Conservation (phyloP, 805 yeast species). For the Wickerhamiella cacticola region DNA sequence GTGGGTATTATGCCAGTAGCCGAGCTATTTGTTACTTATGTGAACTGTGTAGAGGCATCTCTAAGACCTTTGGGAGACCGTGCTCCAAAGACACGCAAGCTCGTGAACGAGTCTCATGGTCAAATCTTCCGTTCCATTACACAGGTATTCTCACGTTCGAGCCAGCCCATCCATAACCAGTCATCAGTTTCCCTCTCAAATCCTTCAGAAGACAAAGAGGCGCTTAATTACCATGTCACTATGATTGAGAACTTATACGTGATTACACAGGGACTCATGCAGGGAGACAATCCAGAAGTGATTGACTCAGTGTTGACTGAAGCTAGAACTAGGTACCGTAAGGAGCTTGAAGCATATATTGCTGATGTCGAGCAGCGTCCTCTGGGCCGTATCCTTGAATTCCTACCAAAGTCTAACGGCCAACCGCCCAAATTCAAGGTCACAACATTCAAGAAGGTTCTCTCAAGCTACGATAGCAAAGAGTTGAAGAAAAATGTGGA, state of each 20-base stretch:
- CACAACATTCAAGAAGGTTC: slow-evolving; percentile 41
- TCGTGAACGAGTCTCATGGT: slow-evolving; percentile 16
- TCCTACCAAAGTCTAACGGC: slow-evolving; percentile 46
- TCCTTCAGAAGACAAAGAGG: slow-evolving; percentile 27
- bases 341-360: slow-evolving; percentile 36
- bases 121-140: slow-evolving; percentile 22
- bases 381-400: slow-evolving; percentile 56
- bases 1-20: slow-evolving; percentile 37
- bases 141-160: slow-evolving; percentile 20
- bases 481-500: slow-evolving; percentile 46
- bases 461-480: slow-evolving; percentile 43
- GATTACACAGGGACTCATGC: slow-evolving; percentile 30
- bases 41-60: slow-evolving; percentile 16
- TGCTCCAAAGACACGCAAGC: slow-evolving; percentile 15
- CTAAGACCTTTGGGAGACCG: not conserved
- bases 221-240: slow-evolving; percentile 35
- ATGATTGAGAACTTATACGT: slow-evolving; percentile 44
- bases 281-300: slow-evolving; percentile 15
- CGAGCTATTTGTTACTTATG: slow-evolving; percentile 36
- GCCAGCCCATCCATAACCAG: not conserved
- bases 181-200: not conserved
- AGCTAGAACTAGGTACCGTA: slow-evolving; percentile 24
- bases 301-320: slow-evolving; percentile 21
- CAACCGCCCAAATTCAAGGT: slow-evolving; percentile 32
- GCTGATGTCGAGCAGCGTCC: slow-evolving; percentile 38